Conservation (phyloP, 2,329 filamentous ascomycete genomes). For the Aureobasidium lini region DNA sequence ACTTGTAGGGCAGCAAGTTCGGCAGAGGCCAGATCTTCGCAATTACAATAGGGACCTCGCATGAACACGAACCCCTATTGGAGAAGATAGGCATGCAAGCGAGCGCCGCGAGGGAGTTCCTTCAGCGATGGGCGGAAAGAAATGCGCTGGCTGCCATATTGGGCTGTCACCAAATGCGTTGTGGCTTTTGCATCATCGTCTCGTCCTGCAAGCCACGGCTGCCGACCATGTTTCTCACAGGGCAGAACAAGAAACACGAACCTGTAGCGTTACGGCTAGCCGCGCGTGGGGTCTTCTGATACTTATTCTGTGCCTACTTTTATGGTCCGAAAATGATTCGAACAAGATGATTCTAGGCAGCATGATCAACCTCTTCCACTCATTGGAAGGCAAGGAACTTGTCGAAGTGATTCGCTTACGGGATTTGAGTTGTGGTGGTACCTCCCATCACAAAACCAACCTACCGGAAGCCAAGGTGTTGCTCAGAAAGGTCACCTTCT, state of each 20-base stretch:
- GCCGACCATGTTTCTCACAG: not conserved
- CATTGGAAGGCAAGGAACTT: not conserved
- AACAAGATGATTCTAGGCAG: not conserved
- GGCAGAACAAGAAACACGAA: not conserved
- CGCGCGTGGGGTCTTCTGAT: not conserved
- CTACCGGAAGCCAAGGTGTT: conserved; percentile 1
- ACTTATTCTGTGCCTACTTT: not conserved
- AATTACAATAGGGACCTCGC: not conserved
- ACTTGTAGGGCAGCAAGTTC: too few species aligned
- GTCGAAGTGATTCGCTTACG: not conserved
- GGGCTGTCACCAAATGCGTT: conserved; percentile 6
- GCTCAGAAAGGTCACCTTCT: not conserved
- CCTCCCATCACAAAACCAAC: conserved; percentile 1
- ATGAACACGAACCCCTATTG: not conserved
- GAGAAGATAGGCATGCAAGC: not conserved
- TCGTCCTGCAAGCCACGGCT: not conserved
- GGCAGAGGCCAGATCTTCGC: not conserved
- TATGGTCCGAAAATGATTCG: not conserved
- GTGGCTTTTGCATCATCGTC: not conserved
- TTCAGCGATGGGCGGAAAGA: not conserved
- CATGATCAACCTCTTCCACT: not conserved
- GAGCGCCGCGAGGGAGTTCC: not conserved
- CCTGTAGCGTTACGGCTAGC: not conserved
- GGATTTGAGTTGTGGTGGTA: conserved; percentile 8
- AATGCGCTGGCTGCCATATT: conserved; percentile 10